A percentile compares a stretch with the other conserved stretches of the same genome.
Conservation (phyloP, 805 yeast species). For the Saturnispora besseyi region DNA sequence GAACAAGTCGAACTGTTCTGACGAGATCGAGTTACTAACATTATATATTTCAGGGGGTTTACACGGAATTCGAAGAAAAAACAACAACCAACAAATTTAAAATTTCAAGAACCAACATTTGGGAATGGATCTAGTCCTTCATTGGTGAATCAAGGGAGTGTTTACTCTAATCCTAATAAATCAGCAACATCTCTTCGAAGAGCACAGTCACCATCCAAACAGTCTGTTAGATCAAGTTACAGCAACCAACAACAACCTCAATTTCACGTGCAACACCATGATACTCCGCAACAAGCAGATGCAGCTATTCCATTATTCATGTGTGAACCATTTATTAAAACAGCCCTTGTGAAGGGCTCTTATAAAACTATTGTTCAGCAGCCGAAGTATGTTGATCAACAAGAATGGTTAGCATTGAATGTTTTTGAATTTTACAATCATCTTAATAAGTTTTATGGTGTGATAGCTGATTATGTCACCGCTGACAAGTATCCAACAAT, state of each 20-base stretch:
- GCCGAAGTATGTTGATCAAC: constrained; percentile 88
- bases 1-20: neutral
- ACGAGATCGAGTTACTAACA: neutral
- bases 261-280: constrained; percentile 9
- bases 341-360: constrained; percentile 93
- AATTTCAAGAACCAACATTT: constrained; percentile 14
- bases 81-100: constrained; percentile 18
- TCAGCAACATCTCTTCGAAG: constrained; percentile 41
- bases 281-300: constrained; percentile 13
- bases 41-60: constrained; percentile 35
- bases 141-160: constrained; percentile 7
- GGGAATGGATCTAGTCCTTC: constrained; percentile 16
- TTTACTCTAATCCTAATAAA: constrained; percentile 34
- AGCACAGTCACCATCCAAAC: constrained; percentile 38
- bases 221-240: constrained; percentile 30
- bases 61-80: constrained; percentile 39
- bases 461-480: constrained; percentile 84
- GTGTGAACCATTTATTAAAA: constrained; percentile 87
- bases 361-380: constrained; percentile 91
- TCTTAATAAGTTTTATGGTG: constrained; percentile 79
- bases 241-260: constrained; percentile 19
- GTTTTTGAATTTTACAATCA: constrained; percentile 84
- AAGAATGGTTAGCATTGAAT: constrained; percentile 94
- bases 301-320: constrained; percentile 54
- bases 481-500: constrained; percentile 85